Evolutionary conservation across 768 basidiomycete species (phyloP).

Genomic region (Mycena alexandri): DNA sequence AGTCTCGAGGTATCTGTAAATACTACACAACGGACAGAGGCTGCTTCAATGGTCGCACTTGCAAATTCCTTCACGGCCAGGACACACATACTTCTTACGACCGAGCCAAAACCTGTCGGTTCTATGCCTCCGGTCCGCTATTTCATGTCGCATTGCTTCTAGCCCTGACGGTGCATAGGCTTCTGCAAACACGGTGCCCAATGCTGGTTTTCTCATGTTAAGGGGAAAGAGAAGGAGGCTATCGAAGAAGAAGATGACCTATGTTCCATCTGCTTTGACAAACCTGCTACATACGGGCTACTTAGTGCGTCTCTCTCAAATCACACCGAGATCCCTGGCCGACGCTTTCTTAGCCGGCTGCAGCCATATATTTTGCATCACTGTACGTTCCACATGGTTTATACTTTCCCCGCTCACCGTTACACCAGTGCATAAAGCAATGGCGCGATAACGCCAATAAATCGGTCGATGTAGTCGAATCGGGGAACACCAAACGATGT

Average conservation of each 20-base stretch:
- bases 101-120: constrained; percentile 76
- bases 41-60: constrained; percentile 74
- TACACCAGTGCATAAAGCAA: constrained; percentile 76
- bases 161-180: constrained; percentile 54
- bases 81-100: constrained; percentile 71
- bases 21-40: constrained; percentile 76
- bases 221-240: constrained; percentile 29
- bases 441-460: constrained; percentile 79
- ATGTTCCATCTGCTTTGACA: constrained; percentile 84
- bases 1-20: constrained; percentile 76
- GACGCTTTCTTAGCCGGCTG: constrained; percentile 66
- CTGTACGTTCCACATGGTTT: constrained; percentile 55
- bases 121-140: constrained; percentile 68
- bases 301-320: constrained; percentile 60
- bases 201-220: constrained; percentile 82
- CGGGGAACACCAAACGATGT: constrained; percentile 79
- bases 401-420: not conserved
- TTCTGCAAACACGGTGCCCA: constrained; percentile 76
- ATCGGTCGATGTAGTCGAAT: constrained; percentile 61
- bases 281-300: constrained; percentile 75
- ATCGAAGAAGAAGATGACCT: constrained; percentile 60
- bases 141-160: constrained; percentile 2
- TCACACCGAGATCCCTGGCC: not conserved
- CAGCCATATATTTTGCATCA: constrained; percentile 82
- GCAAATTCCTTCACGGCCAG: constrained; percentile 83